Evolutionary conservation across 495 filamentous ascomycete species (phyloP).

Genomic region (Neurospora sp.): DNA sequence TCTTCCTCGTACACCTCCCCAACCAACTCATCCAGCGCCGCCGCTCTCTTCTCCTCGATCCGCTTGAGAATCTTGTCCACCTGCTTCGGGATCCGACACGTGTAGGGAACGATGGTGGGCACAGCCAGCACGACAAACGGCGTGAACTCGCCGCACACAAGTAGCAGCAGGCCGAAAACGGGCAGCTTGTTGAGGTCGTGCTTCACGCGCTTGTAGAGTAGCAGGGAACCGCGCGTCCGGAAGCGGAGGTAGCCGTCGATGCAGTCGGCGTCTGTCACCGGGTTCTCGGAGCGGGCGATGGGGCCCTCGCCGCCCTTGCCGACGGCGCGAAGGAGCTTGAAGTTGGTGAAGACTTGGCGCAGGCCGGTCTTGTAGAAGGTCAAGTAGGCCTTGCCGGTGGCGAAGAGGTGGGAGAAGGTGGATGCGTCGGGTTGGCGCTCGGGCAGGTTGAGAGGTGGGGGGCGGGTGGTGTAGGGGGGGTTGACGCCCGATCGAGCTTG

Average conservation of each 20-base stretch:
- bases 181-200: constrained; percentile 69
- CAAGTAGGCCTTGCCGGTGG: constrained; percentile 48
- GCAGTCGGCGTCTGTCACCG: not conserved
- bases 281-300: constrained; percentile 12
- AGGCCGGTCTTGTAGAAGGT: constrained; percentile 84
- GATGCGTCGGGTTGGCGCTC: constrained; percentile 23
- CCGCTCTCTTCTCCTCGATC: constrained; percentile 35
- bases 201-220: constrained; percentile 24
- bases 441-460: constrained; percentile 47
- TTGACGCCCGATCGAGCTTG: constrained; percentile 33
- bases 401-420: constrained; percentile 34
- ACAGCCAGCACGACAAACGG: constrained; percentile 63
- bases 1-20: constrained; percentile 5
- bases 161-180: constrained; percentile 58
- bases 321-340: constrained; percentile 37
- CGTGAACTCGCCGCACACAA: constrained; percentile 77
- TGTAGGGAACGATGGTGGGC: constrained; percentile 58
- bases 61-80: constrained; percentile 40
- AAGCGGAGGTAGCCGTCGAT: constrained; percentile 1
- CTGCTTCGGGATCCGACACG: constrained; percentile 74
- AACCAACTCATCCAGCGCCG: constrained; percentile 21
- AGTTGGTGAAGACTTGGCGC: constrained; percentile 53
- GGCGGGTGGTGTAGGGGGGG: constrained; percentile 48
- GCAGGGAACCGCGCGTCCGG: constrained; percentile 16
- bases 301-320: not conserved